A percentile compares a stretch with the other conserved stretches of the same genome.
Evolutionary conservation across 2,329 filamentous ascomycete genomes (phyloP).

Genomic region (Fusarium compactum): DNA sequence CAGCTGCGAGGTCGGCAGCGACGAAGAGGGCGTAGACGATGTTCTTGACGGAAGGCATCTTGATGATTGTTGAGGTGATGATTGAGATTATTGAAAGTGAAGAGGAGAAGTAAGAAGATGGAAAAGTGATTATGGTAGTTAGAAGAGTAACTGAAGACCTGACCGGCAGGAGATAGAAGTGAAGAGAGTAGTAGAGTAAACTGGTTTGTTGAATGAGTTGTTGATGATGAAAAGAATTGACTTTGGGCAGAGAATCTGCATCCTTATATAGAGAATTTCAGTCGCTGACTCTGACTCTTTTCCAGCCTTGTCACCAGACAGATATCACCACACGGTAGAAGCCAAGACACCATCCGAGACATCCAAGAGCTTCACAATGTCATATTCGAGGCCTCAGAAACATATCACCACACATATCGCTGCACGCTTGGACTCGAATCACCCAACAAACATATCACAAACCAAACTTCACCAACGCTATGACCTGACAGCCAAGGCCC

Average conservation of each 20-base stretch:
- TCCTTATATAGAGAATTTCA: constrained; percentile 8
- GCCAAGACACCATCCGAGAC: constrained; percentile 16
- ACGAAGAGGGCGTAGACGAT: constrained; percentile 7
- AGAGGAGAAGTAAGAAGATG: background rate
- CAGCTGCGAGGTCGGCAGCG: constrained; percentile 19
- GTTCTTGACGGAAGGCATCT: constrained; percentile 22
- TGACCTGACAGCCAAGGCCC: constrained; percentile 43
- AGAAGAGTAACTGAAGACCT: constrained; percentile 2
- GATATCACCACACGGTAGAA: too few species aligned
- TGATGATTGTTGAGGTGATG: background rate
- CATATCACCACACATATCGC: background rate
- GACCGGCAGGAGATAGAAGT: constrained; percentile 13
- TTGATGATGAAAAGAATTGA: constrained; percentile 5
- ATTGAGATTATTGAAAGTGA: background rate
- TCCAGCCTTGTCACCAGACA: background rate
- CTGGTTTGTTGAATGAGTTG: background rate
- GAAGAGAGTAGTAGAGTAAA: background rate
- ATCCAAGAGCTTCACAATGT: constrained; percentile 2
- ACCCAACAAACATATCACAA: constrained; percentile 5
- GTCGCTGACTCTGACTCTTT: background rate
- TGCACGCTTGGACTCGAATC: background rate
- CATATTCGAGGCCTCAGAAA: background rate
- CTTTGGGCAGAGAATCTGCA: background rate
- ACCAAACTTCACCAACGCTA: constrained; percentile 47
- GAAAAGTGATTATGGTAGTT: background rate